A percentile compares a stretch with the other conserved stretches of the same genome.
phyloP scores from a whole-genome alignment of 225 moss, liverwort and hornwort genomes.

The Marchantia paleacea region DNA sequence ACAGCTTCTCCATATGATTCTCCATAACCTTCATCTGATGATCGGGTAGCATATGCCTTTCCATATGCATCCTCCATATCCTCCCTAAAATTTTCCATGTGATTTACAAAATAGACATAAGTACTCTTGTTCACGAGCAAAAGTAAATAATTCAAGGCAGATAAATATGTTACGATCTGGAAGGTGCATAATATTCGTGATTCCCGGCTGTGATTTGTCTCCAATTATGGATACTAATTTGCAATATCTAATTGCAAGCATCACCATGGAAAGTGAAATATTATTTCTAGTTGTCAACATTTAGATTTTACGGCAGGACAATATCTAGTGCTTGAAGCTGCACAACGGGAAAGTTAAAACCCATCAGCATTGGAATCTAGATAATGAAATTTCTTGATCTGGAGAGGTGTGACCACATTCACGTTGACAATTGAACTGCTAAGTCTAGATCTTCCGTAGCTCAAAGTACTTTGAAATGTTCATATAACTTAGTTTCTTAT shows the following conservation, averaged over 20 bases:
- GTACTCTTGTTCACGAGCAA: not conserved
- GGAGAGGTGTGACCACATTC: no score
- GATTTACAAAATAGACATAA: not conserved
- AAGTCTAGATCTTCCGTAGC: no score
- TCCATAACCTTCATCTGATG: constrained; percentile 9
- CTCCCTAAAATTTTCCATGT: not conserved
- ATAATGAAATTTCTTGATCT: no score
- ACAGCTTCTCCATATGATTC: constrained; percentile 19
- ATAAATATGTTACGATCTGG: not conserved
- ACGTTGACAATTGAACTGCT: no score
- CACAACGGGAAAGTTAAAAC: no score
- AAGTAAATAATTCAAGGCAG: not conserved
- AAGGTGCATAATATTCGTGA: not conserved
- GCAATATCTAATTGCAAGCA: not conserved
- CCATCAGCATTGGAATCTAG: no score
- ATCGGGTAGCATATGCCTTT: constrained; percentile 14
- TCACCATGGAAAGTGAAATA: not conserved
- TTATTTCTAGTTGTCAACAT: no score
- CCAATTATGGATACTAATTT: no score
- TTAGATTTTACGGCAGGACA: no score
- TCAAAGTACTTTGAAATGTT: no score
- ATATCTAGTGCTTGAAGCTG: no score
- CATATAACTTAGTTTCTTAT: no score
- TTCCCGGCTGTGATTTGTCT: not conserved
- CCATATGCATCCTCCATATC: constrained; percentile 9